A percentile compares a stretch with the other conserved stretches of the same genome.
These are phyloP conservation scores for Colletotrichum paranaense DNA, from an alignment of 2,329 filamentous ascomycete genomes.

Conservation along the genomic window DNA sequence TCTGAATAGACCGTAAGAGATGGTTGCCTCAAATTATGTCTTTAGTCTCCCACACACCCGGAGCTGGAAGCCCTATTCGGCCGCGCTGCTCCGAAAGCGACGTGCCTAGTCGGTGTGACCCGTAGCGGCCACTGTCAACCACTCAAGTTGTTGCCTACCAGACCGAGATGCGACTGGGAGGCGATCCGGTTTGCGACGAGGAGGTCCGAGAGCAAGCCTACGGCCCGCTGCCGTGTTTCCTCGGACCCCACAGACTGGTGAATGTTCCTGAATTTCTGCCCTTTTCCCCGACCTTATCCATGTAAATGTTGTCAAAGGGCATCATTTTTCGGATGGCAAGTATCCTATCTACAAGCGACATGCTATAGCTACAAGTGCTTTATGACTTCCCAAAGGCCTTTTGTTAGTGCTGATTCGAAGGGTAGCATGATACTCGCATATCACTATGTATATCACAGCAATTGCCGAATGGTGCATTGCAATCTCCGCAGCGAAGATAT, in stretches of 20 bases:
- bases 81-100: not conserved
- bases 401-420: not conserved
- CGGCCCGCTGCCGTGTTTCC: constrained; percentile 10
- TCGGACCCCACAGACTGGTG: not conserved
- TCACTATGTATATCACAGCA: not conserved
- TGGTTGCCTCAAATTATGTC: too few relatives aligned
- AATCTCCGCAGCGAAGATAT: not conserved
- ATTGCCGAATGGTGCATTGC: not conserved
- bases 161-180: not conserved
- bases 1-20: too few relatives aligned
- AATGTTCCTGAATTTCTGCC: not conserved
- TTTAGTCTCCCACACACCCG: too few relatives aligned
- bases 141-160: not conserved
- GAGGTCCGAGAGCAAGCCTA: constrained; percentile 8
- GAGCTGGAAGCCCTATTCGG: not conserved
- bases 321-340: not conserved
- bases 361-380: not conserved
- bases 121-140: not conserved
- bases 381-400: not conserved
- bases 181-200: not conserved
- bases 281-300: not conserved
- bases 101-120: not conserved
- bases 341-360: not conserved
- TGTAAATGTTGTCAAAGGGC: not conserved
- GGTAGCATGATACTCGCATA: not conserved